Evolutionary conservation across 345 rosid species (phyloP), one percentile per base, ranked within the genome.

Genomic region (Rhodamnia argentea): DNA sequence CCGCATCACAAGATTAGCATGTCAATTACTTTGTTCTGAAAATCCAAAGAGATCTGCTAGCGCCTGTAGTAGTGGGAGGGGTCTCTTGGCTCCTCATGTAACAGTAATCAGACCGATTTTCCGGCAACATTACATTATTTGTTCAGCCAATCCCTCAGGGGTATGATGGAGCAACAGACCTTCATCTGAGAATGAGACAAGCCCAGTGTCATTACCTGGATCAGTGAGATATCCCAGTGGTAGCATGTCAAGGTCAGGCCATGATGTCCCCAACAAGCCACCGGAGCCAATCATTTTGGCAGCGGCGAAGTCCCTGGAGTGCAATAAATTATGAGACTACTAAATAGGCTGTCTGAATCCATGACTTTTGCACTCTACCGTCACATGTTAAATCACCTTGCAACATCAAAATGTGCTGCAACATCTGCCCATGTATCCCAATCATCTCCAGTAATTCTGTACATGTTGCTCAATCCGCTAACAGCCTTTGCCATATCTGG

Each of bases 241-340:
- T 52, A 96, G 93, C 98, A 97, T 96, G 86, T 96, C 99, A 57
- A 97, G 87, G 86, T 97, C 98, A 5, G 98, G 98, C 98, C 98
- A 97, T 70, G 99, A 96, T 85, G 90, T 93, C 86, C 99, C 99
- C 53, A 83, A 75, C 87, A 93, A 85, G 50, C 99, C 96, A 58
- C 16, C 74, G 60, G 93, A 89, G 75, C 98, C 98, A 40, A 93
- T 94, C 98, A 94, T 89, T 86, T 87, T 86, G 37, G 96, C 91
- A 57, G 91, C 78, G 85, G 97, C 84, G 44, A 97, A 86, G 86
- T 97, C 96, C 90, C 96, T 97, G 90, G 84, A 70, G 87, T 85
- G 86, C 82, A 88, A 29, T 52, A 20, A 84, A 84, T 70, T 32
- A 76, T 20, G 56, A 74, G 57, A 78, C 57, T 82, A 51, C 76